Conservation (phyloP, 768 basidiomycete genomes). For the Kwoniella europaea region DNA sequence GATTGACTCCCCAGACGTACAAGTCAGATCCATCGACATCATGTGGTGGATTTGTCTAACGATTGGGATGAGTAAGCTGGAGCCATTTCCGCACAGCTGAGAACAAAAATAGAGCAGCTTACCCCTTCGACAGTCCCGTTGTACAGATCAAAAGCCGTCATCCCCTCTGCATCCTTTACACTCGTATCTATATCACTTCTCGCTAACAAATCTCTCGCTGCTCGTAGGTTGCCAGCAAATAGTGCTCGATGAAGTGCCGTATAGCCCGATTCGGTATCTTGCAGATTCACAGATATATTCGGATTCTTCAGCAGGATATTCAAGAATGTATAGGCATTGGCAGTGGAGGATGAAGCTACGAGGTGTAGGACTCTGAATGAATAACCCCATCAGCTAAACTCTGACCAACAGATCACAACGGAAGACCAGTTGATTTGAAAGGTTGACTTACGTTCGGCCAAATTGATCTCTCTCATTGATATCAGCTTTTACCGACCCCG, state of each 20-base stretch:
- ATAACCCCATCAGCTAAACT: conserved; percentile 16
- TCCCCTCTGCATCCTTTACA: conserved; percentile 80
- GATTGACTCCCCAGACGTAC: conserved; percentile 85
- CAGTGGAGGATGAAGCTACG: conserved; percentile 70
- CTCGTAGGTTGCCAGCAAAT: conserved; percentile 68
- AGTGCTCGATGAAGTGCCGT: conserved; percentile 86
- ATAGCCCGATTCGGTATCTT: conserved; percentile 85
- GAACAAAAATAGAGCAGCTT: conserved; percentile 18
- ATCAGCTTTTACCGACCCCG: conserved; percentile 45
- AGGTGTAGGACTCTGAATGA: conserved; percentile 77
- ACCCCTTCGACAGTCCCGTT: conserved; percentile 79
- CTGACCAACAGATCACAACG: no score
- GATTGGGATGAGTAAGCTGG: conserved; percentile 23
- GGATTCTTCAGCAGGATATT: conserved; percentile 76
- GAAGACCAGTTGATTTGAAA: no score
- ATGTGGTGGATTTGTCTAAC: conserved; percentile 55
- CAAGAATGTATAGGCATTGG: conserved; percentile 74
- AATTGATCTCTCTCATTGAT: conserved; percentile 56
- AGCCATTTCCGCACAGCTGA: not conserved
- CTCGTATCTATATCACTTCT: conserved; percentile 72
- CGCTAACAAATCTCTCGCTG: conserved; percentile 74
- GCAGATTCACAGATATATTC: conserved; percentile 74
- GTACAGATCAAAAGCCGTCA: conserved; percentile 90
- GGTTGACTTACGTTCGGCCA: conserved; percentile 52
- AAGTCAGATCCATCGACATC: conserved; percentile 65